Evolutionary conservation across 2,329 filamentous ascomycete species (phyloP).

Genomic region (Chalara sp.): DNA sequence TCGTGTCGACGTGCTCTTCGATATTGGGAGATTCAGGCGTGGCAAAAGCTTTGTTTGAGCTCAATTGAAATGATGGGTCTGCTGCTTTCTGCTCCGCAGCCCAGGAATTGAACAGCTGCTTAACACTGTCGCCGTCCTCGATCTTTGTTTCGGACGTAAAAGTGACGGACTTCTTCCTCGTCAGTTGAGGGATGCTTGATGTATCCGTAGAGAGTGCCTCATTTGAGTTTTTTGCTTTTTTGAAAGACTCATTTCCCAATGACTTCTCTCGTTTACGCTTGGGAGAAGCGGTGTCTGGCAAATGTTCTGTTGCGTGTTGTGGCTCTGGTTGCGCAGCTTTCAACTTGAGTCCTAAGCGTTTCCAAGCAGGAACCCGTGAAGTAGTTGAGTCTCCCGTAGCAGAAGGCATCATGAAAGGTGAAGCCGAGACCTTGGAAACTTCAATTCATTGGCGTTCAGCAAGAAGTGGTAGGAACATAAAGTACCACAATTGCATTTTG

Average conservation of each 20-base stretch:
- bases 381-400: conserved; percentile 9
- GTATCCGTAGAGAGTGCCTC: conserved; percentile 8
- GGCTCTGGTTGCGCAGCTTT: conserved; percentile 40
- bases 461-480: too few species aligned
- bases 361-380: conserved; percentile 48
- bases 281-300: conserved; percentile 10
- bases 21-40: conserved; percentile 21
- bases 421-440: not conserved
- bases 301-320: conserved; percentile 10
- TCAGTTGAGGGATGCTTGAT: conserved; percentile 21
- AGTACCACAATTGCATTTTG: too few species aligned
- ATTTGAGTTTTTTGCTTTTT: conserved; percentile 21
- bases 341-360: conserved; percentile 51
- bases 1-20: conserved; percentile 21
- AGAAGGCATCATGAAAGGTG: conserved; percentile 15
- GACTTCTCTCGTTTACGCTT: conserved; percentile 20
- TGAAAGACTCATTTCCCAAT: conserved; percentile 11
- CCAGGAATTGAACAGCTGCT: conserved; percentile 45
- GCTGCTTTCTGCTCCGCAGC: conserved; percentile 28
- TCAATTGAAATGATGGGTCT: conserved; percentile 19
- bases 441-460: too few species aligned
- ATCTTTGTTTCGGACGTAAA: conserved; percentile 58
- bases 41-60: conserved; percentile 16
- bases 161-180: conserved; percentile 50
- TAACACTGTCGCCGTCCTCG: conserved; percentile 46